Evolutionary conservation across 1,139 yeast genomes (phyloP), one percentile per base, ranked within the genome.

Genomic region (Scheffersomyces stambukii): DNA sequence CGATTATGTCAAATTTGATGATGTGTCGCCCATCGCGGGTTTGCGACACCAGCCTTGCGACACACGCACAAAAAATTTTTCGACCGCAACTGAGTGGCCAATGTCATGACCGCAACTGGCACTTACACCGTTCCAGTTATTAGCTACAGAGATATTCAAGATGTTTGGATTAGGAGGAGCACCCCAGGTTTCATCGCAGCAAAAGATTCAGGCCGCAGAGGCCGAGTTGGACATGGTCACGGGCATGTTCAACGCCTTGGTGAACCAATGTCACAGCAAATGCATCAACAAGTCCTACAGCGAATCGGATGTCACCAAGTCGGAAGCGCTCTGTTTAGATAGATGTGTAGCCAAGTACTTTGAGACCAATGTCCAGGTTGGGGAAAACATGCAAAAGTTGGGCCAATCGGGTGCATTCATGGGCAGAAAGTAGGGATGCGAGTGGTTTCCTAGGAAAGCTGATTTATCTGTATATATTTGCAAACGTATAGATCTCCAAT

Each of bases 291-390:
- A 61, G 43, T 38, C 57, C 13, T 89, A 89, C 66, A 52, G 59
- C 35, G 93, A 85, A 36, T 83, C 91, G 32, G 93, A 82, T 19
- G 70, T 91, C 42, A 74, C 73, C 63, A 86, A 85, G 68, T 79
- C 73, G 50, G 98, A 91, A 64, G 77, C 91, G 26, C 70, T 85
- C 34, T 91, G 99, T 60, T 73, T 93, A 45, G 99, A 91, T 65
- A 81, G 98, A 70, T 91, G 99, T 67, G 98, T 91, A 40, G 77
- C 95, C 49, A 91, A 91, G 63, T 91, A 91, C 64, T 93, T 93
- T 48, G 96, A 88, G 50, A 88, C 95, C 44, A 91, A 91, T 58
- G 93, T 86, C 43, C 84, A 88, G 65, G 96, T 93, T 42, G 97
- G 97, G 45, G 97, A 89, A 52, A 73, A 77, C 57, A 80, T 81